Evolutionary conservation across 768 basidiomycete species (phyloP).

Genomic region (Russula sp.): DNA sequence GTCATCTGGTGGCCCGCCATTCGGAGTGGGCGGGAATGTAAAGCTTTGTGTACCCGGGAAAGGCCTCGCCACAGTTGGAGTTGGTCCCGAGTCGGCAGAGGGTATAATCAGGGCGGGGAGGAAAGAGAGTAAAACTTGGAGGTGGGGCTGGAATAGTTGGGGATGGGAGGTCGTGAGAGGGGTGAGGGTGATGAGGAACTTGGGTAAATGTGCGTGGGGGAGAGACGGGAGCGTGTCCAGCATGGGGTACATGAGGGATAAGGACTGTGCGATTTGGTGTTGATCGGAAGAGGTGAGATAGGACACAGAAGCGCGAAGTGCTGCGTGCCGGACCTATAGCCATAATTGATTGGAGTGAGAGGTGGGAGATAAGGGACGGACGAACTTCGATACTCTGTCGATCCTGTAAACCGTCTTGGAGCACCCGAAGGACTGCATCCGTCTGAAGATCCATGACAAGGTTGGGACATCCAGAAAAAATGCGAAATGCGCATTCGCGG

Average conservation of each 20-base stretch:
- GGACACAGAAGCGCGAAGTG: constrained; percentile 64
- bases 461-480: constrained; percentile 73
- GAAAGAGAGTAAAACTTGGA: constrained; percentile 64
- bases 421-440: constrained; percentile 62
- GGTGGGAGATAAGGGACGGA: constrained; percentile 33
- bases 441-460: constrained; percentile 74
- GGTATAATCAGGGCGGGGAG: constrained; percentile 71
- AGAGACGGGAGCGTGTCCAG: constrained; percentile 69
- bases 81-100: constrained; percentile 50
- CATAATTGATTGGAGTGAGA: not conserved
- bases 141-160: constrained; percentile 68
- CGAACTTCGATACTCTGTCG: constrained; percentile 58
- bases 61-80: constrained; percentile 51
- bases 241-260: constrained; percentile 64
- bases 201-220: constrained; percentile 52
- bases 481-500: constrained; percentile 52
- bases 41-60: constrained; percentile 39
- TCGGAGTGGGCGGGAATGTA: constrained; percentile 42
- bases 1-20: constrained; percentile 38
- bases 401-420: constrained; percentile 68
- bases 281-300: constrained; percentile 65
- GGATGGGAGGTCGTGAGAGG: constrained; percentile 69
- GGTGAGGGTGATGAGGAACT: constrained; percentile 65
- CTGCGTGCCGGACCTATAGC: constrained; percentile 67
- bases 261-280: constrained; percentile 57